Percentiles rank a stretch among this genome's conserved stretches.
phyloP scores from a whole-genome alignment of 768 basidiomycete genomes.

The Lactarius quietus region DNA sequence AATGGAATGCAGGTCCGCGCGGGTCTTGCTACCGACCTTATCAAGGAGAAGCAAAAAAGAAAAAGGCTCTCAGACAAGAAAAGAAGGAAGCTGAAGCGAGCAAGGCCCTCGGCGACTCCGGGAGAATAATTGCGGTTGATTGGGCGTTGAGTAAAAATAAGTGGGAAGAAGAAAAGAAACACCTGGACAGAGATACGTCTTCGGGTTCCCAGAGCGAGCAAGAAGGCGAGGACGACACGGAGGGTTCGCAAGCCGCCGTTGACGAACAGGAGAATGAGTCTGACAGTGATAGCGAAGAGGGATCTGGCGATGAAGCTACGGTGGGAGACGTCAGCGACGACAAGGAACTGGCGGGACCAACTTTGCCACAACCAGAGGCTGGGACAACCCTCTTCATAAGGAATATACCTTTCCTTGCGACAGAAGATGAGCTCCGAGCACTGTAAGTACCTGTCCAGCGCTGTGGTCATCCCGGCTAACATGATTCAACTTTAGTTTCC shows the following conservation, averaged over 20 bases:
- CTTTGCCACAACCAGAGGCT: conserved; percentile 76
- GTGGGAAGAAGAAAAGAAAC: conserved; percentile 78
- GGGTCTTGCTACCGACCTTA: conserved; percentile 29
- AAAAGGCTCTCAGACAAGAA: conserved; percentile 37
- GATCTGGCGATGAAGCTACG: conserved; percentile 37
- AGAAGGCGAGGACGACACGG: conserved; percentile 30
- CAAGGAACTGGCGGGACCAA: conserved; percentile 36
- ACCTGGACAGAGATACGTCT: conserved; percentile 38
- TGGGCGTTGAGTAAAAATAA: conserved; percentile 95
- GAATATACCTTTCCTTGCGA: conserved; percentile 88
- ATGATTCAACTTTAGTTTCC: conserved; percentile 57
- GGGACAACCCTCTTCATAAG: conserved; percentile 93
- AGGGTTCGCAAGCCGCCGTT: conserved; percentile 28
- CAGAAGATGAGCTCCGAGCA: conserved; percentile 86
- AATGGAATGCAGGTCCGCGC: conserved; percentile 25
- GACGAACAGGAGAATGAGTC: conserved; percentile 40
- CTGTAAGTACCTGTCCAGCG: conserved; percentile 48
- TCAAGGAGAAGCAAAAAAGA: conserved; percentile 35
- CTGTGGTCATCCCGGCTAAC: conserved; percentile 1
- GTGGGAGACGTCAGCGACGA: conserved; percentile 35
- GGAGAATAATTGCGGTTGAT: conserved; percentile 84
- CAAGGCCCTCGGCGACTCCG: conserved; percentile 37
- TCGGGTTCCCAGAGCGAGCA: conserved; percentile 37
- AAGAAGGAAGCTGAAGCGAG: conserved; percentile 37
- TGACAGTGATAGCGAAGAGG: conserved; percentile 44